phyloP scores from a whole-genome alignment of 2,329 filamentous ascomycete genomes.

The Aspergillus nomiae region DNA sequence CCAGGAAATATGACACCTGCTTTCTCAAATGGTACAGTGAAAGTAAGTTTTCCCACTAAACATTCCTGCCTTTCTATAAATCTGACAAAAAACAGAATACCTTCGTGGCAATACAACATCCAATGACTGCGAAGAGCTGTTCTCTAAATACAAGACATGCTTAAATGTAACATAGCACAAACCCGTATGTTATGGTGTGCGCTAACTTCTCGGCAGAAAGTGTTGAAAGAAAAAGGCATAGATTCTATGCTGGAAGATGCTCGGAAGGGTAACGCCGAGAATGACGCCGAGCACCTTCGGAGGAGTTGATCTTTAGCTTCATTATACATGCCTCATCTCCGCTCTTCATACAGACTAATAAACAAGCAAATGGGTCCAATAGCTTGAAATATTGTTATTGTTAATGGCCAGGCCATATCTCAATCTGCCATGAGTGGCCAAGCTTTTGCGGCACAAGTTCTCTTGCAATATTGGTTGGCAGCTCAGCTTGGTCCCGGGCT shows the following conservation, averaged over 20 bases:
- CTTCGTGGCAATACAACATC: conserved; percentile 79
- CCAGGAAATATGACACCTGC: conserved; percentile 90
- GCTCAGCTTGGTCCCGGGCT: too few species aligned
- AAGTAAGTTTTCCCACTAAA: conserved; percentile 58
- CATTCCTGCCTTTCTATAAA: not conserved
- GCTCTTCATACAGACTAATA: conserved; percentile 3
- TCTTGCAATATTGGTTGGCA: not conserved
- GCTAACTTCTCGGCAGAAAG: conserved; percentile 62
- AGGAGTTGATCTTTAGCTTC: conserved; percentile 18
- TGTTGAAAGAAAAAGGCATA: conserved; percentile 84
- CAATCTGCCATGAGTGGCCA: not conserved
- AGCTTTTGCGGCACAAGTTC: not conserved
- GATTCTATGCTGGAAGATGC: conserved; percentile 92
- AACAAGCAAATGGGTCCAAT: too few species aligned
- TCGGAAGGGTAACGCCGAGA: conserved; percentile 84
- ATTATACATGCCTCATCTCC: not conserved
- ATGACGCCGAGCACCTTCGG: conserved; percentile 70
- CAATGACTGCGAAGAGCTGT: conserved; percentile 83
- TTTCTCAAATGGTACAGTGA: conserved; percentile 99
- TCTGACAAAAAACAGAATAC: conserved; percentile 65
- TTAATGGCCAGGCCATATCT: not conserved
- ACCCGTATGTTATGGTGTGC: not conserved
- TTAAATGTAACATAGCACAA: conserved; percentile 63
- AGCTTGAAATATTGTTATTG: too few species aligned
- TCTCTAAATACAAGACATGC: conserved; percentile 86